Conservation (phyloP, 129 eudicot species). For the Helianthus annuus region DNA sequence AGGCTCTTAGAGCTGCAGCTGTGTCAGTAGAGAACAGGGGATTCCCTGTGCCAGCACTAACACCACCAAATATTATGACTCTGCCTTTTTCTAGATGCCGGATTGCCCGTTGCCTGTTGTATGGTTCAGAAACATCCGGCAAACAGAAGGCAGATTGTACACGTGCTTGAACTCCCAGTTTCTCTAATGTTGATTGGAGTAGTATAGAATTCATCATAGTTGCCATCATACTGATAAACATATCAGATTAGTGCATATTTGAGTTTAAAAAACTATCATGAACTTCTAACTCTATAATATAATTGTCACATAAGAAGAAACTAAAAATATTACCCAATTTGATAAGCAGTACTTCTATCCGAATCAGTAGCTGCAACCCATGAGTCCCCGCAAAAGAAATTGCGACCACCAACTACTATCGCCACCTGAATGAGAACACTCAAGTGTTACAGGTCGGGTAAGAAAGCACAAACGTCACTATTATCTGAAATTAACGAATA, state of each 20-base stretch:
- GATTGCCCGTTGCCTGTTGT: constrained; percentile 81
- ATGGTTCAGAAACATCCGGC: constrained; percentile 86
- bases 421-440: constrained; percentile 54
- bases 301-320: not conserved
- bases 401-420: constrained; percentile 89
- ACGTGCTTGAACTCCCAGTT: constrained; percentile 73
- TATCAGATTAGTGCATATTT: not conserved
- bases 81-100: constrained; percentile 96
- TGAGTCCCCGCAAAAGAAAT: constrained; percentile 85
- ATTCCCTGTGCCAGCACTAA: constrained; percentile 91
- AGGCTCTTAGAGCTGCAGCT: constrained; percentile 94
- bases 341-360: constrained; percentile 82
- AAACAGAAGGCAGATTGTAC: constrained; percentile 72
- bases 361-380: constrained; percentile 69
- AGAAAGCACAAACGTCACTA: not conserved
- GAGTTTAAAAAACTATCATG: not conserved
- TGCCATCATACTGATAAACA: constrained; percentile 83
- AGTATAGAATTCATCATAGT: constrained; percentile 86
- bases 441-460: constrained; percentile 12
- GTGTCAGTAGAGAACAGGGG: constrained; percentile 93
- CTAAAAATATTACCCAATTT: constrained; percentile 59
- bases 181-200: constrained; percentile 86
- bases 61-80: constrained; percentile 92
- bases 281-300: not conserved
- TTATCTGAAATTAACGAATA: constrained; percentile 20